Percentiles rank a stretch among this genome's conserved stretches.
phyloP scores from a whole-genome alignment of 163 green algal genomes.

The Volvox carteri region DNA sequence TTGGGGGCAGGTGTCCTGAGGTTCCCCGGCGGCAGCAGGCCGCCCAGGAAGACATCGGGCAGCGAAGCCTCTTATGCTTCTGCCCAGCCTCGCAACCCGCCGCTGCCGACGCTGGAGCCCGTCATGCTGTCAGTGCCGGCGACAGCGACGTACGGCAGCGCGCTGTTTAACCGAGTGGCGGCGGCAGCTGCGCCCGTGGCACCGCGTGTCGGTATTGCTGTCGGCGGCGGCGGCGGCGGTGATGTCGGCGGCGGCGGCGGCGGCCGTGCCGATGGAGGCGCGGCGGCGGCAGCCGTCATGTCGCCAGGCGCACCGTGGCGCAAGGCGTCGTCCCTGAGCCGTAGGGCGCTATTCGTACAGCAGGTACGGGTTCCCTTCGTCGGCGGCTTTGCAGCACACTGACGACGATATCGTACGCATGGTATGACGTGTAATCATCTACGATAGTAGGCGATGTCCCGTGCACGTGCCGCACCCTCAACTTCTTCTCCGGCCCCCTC shows the following conservation, averaged over 20 bases:
- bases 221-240: not conserved
- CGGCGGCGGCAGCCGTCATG: not conserved
- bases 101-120: not conserved
- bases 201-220: no score
- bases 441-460: no score
- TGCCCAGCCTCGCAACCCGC: not conserved
- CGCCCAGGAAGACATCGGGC: no score
- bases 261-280: not conserved
- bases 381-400: no score
- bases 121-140: constrained; percentile 2
- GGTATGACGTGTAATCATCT: no score
- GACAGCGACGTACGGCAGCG: constrained; percentile 2
- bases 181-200: not conserved
- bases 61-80: no score
- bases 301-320: no score
- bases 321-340: not conserved
- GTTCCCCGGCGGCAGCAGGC: no score
- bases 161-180: constrained; percentile 6
- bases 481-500: no score
- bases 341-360: not conserved
- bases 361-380: not conserved
- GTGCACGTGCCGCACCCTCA: no score
- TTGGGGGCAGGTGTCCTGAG: no score
- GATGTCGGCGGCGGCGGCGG: not conserved
- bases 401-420: no score